Base-by-base conservation (phyloP, 805 yeast species). In the Starmerella vitae region DNA sequence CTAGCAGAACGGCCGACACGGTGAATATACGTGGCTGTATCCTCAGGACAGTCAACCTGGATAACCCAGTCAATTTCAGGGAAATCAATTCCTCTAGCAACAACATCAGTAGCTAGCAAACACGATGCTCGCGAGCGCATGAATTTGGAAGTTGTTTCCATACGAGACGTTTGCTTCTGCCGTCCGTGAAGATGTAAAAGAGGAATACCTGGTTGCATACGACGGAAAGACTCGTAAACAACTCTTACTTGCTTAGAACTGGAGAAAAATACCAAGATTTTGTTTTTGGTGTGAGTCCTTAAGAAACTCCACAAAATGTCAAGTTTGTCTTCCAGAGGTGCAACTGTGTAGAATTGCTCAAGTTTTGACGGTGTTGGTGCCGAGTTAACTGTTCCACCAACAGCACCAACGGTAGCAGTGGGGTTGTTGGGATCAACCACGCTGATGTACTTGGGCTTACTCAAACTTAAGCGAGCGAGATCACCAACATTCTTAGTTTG, bases 61-160 rank as follows among this genome's bases (percentile, higher is more conserved):
- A 84, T 66, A n/a, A 84, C 94, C 95, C 95, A 84, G 54, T 85
- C 93, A 36, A 84, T 81, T 5, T 86, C 81, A 0, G 95, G 94
- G 59, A 85, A 83, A 58, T 84, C 95, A 30, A 84, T 70, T 14
- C 95, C 95, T 56, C 95, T 66, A 1, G 95, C 94, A 10, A 83
- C 94, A 33, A 84, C 78, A 61, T 84, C 95, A 0, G 95, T 84
- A 0, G 94, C 91, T 54, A 84, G 75, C 34, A 84, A 62, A 62
- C 94, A 83, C 13, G 82, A 81, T 38, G 79, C 72, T 48, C 78
- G 80, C 2, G 93, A 76, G 41, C 76, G 72, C 8, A 84, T 71
- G 57, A 83, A 84, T 58, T 80, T 80, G 39, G 68, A 66, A 1
- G 88, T 73, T 6, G 91, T 78, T 52, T 85, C 96, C 42, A 82